Base-by-base conservation (phyloP, 2,329 filamentous ascomycete species). In the Beauveria varroae region DNA sequence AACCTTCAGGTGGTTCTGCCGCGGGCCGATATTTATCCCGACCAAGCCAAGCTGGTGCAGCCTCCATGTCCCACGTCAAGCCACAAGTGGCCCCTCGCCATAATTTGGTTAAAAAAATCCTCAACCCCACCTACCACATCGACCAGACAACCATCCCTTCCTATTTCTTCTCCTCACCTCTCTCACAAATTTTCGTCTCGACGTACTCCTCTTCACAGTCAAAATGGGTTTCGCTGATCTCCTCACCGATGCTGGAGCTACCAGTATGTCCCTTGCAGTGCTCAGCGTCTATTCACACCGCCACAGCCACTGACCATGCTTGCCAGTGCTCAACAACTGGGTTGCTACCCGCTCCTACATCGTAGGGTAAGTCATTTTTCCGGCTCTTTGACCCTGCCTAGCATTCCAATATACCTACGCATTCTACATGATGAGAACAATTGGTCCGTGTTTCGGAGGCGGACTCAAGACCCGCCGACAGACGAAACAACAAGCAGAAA, bases 401-500 rank as follows among this genome's bases (percentile, higher is more conserved):
- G 10, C 62, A 51, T 40, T 10, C 49, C 34, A 37, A 37, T 37
- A 37, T 37, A 4, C 22, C 9, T 58, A 55, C 20, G 41, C 40
- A 54, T 40, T 18, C 61, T 68, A 62, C 63, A 67, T 76, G 89
- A 93, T 92, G 90, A 93, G 82, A 89, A 83, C 81, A 81, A 87
- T 93, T 93, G 89, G 90, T 93, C 90, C 90, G 89, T 93, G 90
- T 95, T 93, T 86, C 90, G 85, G 89, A 93, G 75, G 88, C 86
- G 87, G 88, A 85, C 84, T 91, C 90, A 93, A 93, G 89, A 93
- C 89, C 90, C 88, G 87, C 86, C 78, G 80, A 74, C 84, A 89
- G 90, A 91, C 83, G 90, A 90, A 81, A 78, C 76, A 80, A 81
- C 83, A 84, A 87, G 86, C 81, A 87, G 71, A 81, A 81, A 84